Evolutionary conservation across 371 early-diverging fungal species (phyloP), one percentile per base, ranked within the genome.

Genomic region (Mortierella sp.): DNA sequence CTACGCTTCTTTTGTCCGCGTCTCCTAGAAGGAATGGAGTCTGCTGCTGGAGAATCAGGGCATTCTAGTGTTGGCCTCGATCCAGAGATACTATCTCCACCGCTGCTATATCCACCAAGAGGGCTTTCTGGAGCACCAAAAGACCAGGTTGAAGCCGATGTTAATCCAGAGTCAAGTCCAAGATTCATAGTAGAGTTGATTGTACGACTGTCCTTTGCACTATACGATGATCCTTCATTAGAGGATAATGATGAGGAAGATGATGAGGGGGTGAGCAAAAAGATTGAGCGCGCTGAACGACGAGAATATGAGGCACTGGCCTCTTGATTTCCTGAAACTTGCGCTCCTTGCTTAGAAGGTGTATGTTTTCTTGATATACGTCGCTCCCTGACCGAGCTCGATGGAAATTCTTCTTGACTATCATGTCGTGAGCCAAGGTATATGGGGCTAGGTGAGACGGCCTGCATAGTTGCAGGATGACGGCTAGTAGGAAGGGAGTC

Each of bases 391-490:
- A 28, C 47, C 10, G 54, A n/a, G 19, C 5, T 40, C 13, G 61
- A 29, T 37, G 42, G 31, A n/a, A 9, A 23, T 3, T 15, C 49
- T 4, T 15, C 4, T 2, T 49, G 26, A 5, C 40, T 60, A 37
- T 54, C 40, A 13, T 56, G 37, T 3, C 37, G 49, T 1, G 53
- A 56, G n/a, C 66, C 68, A 55, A 73, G 58, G 55, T 22, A 47
- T 15, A 73, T 70, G 9, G 73, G 70, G 23, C 34, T 66, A 4
- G 73, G 79, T 9, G 79, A 73, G 32, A 37, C 62, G 5, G 65
- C 57, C 29, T 77, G 77, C 77, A 77, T 77, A 5, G 61, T 42
- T 1, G 77, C 45, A 15, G 72, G 71, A 4, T 72, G 72, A 4
- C n/a, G 61, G 15, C 40, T 32, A 13, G 5, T 19, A 6, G 43